phyloP scores from a whole-genome alignment of 257 asterid genomes.

The Ilex aquifolium region DNA sequence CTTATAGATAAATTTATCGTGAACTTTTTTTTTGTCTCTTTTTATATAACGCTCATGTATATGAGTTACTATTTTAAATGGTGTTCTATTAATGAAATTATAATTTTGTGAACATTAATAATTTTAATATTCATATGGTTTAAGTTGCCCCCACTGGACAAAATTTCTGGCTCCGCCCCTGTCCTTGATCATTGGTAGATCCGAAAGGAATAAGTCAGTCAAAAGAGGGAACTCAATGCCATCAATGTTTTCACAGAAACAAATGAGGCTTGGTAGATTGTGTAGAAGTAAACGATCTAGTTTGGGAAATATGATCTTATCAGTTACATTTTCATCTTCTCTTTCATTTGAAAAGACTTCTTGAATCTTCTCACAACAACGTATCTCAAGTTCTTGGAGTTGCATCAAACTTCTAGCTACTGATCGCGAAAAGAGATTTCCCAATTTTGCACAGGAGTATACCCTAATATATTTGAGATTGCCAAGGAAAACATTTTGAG shows the following conservation, averaged over 20 bases:
- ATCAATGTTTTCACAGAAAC: slow-evolving; percentile 1
- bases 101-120: no score
- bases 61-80: no score
- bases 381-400: slow-evolving; percentile 22
- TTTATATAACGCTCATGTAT: no score
- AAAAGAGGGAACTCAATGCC: slow-evolving; percentile 20
- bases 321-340: background rate
- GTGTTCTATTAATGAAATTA: no score
- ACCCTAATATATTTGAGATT: no score
- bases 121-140: no score
- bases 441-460: background rate
- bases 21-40: no score
- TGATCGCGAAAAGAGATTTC: slow-evolving; percentile 8
- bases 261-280: slow-evolving; percentile 9
- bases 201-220: slow-evolving; percentile 2
- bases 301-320: slow-evolving; percentile 14
- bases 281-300: slow-evolving; percentile 15
- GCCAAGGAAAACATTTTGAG: slow-evolving; percentile 6
- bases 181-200: slow-evolving; percentile 6
- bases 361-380: slow-evolving; percentile 15
- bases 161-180: no score
- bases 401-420: slow-evolving; percentile 16
- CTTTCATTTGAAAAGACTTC: slow-evolving; percentile 16
- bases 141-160: no score
- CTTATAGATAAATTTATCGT: no score